Evolutionary conservation across 352 stramenopile genomes (phyloP).

Genomic region (Pythium oligandrum): DNA sequence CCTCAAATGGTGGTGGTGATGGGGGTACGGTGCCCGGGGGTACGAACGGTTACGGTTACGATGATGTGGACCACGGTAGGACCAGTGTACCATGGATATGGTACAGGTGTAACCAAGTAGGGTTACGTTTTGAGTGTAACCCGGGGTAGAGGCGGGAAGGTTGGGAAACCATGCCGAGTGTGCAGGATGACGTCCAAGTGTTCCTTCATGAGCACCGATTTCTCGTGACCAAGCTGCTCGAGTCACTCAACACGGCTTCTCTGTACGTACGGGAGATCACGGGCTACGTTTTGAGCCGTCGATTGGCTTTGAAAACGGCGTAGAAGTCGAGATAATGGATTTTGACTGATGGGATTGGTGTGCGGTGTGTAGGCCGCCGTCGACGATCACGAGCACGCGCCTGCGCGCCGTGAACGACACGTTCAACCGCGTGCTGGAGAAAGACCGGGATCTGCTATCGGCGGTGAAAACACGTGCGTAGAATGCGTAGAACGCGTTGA

Average conservation of each 20-base stretch:
- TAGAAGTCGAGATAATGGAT: too few species aligned
- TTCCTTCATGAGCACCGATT: conserved; percentile 79
- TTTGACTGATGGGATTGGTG: too few species aligned
- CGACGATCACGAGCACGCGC: conserved; percentile 67
- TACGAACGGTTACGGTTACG: too few species aligned
- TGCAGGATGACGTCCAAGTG: conserved; percentile 69
- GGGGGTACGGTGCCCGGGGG: too few species aligned
- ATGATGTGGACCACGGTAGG: not conserved
- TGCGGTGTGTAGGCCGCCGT: conserved; percentile 35
- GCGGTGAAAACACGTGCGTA: conserved; percentile 74
- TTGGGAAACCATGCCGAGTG: conserved; percentile 31
- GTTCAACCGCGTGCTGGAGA: conserved; percentile 70
- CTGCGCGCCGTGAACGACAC: conserved; percentile 74
- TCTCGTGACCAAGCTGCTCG: conserved; percentile 78
- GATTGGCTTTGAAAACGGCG: not conserved
- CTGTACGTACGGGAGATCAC: conserved; percentile 23
- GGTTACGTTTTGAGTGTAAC: too few species aligned
- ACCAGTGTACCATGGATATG: conserved; percentile 3
- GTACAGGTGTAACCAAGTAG: not conserved
- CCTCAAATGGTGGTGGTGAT: too few species aligned
- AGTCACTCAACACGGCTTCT: conserved; percentile 64
- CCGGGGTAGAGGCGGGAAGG: too few species aligned
- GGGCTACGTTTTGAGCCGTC: not conserved
- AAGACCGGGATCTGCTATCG: conserved; percentile 61
- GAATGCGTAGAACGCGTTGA: not conserved